Evolutionary conservation across 192 early-diverging fungal genomes (phyloP).

Genomic region (Tieghemiomyces parasiticus): DNA sequence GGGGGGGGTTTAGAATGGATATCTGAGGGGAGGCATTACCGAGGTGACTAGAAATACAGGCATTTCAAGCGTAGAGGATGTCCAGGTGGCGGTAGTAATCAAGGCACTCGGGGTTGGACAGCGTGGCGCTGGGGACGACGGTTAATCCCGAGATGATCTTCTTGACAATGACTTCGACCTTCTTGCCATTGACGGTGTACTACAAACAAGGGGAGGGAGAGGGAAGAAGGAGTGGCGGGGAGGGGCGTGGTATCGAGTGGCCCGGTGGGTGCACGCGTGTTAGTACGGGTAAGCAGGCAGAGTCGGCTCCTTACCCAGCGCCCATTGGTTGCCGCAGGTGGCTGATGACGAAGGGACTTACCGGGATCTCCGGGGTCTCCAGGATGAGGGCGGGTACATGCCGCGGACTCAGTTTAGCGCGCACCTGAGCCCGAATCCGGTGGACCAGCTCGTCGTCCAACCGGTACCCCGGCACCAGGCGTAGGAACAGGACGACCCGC

Average conservation of each 20-base stretch:
- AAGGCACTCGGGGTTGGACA: slow-evolving; percentile 84
- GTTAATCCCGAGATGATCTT: slow-evolving; percentile 53
- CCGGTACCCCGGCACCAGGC: slow-evolving; percentile 48
- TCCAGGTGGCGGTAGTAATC: slow-evolving; percentile 65
- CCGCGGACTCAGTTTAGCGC: slow-evolving; percentile 68
- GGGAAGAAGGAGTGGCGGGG: too few species aligned
- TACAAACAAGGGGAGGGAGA: slow-evolving; percentile 13
- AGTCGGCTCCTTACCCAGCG: too few species aligned
- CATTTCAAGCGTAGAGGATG: too few species aligned
- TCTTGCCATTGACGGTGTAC: slow-evolving; percentile 94
- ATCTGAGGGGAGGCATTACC: too few species aligned
- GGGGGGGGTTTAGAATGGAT: too few species aligned
- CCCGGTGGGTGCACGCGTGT: too few species aligned
- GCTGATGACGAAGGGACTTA: too few species aligned
- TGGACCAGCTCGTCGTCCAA: slow-evolving; percentile 47
- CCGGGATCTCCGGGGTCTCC: slow-evolving; percentile 67
- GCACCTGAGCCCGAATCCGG: slow-evolving; percentile 60
- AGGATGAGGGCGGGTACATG: slow-evolving; percentile 87
- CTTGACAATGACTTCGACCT: slow-evolving; percentile 95
- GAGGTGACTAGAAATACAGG: too few species aligned
- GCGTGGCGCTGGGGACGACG: slow-evolving; percentile 56
- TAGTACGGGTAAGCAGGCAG: too few species aligned
- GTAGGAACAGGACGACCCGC: slow-evolving; percentile 81
- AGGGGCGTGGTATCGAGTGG: too few species aligned
- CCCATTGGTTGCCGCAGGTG: too few species aligned